These are phyloP conservation scores for Geotrichum macrosporum DNA, from an alignment of 1,139 yeast genomes.

Conservation along the genomic window DNA sequence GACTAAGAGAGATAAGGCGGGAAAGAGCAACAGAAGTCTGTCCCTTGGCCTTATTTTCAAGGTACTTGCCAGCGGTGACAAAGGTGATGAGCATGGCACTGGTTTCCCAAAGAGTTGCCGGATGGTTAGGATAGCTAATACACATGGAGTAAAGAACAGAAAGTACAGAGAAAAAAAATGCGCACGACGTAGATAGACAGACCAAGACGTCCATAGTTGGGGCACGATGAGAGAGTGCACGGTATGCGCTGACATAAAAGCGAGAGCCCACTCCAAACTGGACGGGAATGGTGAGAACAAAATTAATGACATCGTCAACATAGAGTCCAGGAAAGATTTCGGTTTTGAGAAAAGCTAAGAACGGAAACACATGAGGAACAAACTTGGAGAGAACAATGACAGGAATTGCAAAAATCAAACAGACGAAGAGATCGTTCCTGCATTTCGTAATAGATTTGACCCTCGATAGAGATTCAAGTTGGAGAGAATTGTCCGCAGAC, in stretches of 20 bases:
- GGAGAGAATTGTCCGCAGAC: conserved; percentile 51
- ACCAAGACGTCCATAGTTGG: conserved; percentile 98
- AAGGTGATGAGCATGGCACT: conserved; percentile 78
- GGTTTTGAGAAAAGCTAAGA: conserved; percentile 30
- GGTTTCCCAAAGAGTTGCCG: conserved; percentile 81
- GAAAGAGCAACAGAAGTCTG: conserved; percentile 88
- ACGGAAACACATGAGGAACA: conserved; percentile 34
- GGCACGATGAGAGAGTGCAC: conserved; percentile 61
- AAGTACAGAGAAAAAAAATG: conserved; percentile 67
- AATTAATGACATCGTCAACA: conserved; percentile 53
- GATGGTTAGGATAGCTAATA: conserved; percentile 41
- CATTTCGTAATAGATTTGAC: conserved; percentile 69
- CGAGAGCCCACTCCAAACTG: conserved; percentile 63
- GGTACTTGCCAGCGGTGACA: conserved; percentile 82
- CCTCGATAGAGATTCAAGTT: conserved; percentile 63
- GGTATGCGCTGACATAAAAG: conserved; percentile 61
- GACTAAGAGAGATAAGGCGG: conserved; percentile 71
- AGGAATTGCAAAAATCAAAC: conserved; percentile 59
- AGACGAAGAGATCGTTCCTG: conserved; percentile 51
- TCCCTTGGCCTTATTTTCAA: conserved; percentile 90
- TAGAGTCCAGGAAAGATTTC: conserved; percentile 37
- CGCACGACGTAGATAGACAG: conserved; percentile 72
- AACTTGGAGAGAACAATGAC: conserved; percentile 56
- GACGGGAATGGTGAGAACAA: conserved; percentile 58
- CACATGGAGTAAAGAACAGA: conserved; percentile 48